These are phyloP conservation scores for Leccinum imitatum DNA, from an alignment of 768 basidiomycete species.

Conservation along the genomic window DNA sequence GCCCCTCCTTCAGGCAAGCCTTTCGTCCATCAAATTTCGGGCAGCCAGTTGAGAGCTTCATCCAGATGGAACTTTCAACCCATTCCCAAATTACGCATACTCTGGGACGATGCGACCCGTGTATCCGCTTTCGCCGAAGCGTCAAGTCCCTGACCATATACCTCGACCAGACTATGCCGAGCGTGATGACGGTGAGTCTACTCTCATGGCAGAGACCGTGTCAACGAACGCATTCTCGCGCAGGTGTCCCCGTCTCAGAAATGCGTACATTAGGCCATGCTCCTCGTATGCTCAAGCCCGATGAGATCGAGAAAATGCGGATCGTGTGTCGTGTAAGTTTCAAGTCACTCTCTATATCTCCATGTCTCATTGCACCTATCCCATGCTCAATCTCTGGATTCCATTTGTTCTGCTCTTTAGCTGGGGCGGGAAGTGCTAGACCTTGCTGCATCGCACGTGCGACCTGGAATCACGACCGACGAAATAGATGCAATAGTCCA, in stretches of 20 bases:
- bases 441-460: constrained; percentile 78
- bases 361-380: neutral
- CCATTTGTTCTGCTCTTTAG: constrained; percentile 40
- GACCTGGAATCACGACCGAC: constrained; percentile 94
- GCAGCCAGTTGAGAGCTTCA: neutral
- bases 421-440: constrained; percentile 92
- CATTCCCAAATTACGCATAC: constrained; percentile 73
- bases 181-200: constrained; percentile 53
- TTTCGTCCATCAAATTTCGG: neutral
- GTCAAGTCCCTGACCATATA: constrained; percentile 81
- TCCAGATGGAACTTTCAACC: constrained; percentile 75
- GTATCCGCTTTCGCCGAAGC: constrained; percentile 83
- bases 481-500: constrained; percentile 94
- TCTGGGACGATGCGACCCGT: constrained; percentile 78
- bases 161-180: constrained; percentile 83
- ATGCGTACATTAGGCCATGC: constrained; percentile 55
- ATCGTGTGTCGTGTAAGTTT: constrained; percentile 75
- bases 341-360: neutral
- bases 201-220: neutral
- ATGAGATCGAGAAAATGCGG: constrained; percentile 90
- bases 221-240: constrained; percentile 6
- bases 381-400: constrained; percentile 2
- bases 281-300: constrained; percentile 60
- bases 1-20: constrained; percentile 24
- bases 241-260: constrained; percentile 64